Evolutionary conservation across 2,329 filamentous ascomycete genomes (phyloP).

Genomic region (Neurospora crassa): DNA sequence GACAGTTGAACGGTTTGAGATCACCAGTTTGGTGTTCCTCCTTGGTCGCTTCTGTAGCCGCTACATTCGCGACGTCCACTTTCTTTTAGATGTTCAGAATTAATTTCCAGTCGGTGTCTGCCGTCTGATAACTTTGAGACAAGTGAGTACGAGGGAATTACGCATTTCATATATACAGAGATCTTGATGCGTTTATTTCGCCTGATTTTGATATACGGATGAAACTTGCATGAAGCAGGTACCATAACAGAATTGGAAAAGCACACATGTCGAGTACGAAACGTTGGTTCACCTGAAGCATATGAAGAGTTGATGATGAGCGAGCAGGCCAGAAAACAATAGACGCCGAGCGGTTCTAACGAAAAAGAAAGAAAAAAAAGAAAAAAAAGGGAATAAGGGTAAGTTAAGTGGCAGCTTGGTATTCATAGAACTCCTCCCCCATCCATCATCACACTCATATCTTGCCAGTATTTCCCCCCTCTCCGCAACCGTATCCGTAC

Average conservation of each 20-base stretch:
- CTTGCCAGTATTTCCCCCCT: not conserved
- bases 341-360: not conserved
- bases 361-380: not conserved
- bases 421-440: not conserved
- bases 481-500: not conserved
- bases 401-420: not conserved
- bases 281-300: not conserved
- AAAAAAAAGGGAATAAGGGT: not conserved
- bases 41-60: no score
- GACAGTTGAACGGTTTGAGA: not conserved
- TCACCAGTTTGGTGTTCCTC: not conserved
- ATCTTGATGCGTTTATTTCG: not conserved
- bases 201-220: not conserved
- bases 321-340: not conserved
- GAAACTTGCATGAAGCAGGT: not conserved
- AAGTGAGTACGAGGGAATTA: not conserved
- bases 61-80: not conserved
- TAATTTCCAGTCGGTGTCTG: not conserved
- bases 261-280: not conserved
- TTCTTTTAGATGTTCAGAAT: not conserved
- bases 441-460: not conserved
- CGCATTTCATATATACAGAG: not conserved
- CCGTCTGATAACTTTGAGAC: not conserved
- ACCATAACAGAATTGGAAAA: not conserved
- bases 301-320: not conserved